A percentile compares a stretch with the other conserved stretches of the same genome.
phyloP scores from a whole-genome alignment of 2,329 filamentous ascomycete genomes.

The Ceratocystis cubensis region DNA sequence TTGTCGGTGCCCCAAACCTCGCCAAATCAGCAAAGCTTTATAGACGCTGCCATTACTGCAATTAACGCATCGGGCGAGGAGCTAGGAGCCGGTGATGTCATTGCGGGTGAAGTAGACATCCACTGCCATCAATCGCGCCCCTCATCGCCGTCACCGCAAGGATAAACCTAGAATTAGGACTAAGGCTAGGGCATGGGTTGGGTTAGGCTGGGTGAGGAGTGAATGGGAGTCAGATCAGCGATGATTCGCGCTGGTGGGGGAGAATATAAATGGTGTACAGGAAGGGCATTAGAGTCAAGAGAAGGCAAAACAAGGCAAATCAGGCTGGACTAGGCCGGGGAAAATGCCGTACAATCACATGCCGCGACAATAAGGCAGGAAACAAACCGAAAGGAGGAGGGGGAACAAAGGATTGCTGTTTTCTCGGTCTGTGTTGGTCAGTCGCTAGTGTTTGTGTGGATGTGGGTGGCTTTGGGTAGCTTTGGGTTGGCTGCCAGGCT shows the following conservation, averaged over 20 bases:
- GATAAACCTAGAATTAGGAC: no score
- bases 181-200: background rate
- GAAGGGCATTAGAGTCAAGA: no score
- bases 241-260: background rate
- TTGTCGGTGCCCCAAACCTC: background rate
- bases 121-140: slow-evolving; percentile 10
- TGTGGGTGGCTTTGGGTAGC: background rate
- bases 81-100: slow-evolving; percentile 20
- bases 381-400: background rate
- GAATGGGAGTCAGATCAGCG: background rate
- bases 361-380: background rate
- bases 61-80: slow-evolving; percentile 21
- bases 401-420: background rate
- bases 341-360: background rate
- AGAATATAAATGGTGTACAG: background rate
- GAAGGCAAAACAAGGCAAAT: no score
- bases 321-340: no score
- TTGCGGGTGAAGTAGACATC: slow-evolving; percentile 19
- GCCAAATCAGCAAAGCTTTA: slow-evolving; percentile 11
- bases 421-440: background rate
- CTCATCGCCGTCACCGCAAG: slow-evolving; percentile 5
- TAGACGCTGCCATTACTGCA: slow-evolving; percentile 18
- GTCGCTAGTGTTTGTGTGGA: background rate
- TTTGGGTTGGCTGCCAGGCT: background rate
- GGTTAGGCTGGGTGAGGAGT: background rate